Evolutionary conservation across 1,284 basidiomycete genomes (phyloP), one percentile per base, ranked within the genome.

Genomic region (Pulveroboletus sp.): DNA sequence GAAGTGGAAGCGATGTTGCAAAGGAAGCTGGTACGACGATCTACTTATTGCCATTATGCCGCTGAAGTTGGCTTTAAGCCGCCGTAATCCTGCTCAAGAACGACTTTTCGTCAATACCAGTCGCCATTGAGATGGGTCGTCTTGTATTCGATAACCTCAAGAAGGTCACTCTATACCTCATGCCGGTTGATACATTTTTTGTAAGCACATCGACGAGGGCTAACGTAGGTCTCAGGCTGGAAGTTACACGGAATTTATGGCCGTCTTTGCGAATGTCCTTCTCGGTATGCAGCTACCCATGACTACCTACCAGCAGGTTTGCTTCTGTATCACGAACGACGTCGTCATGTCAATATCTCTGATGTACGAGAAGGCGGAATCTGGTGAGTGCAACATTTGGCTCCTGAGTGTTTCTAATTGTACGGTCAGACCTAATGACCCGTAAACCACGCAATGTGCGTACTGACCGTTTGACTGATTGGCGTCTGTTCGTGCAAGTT

Each of bases 1-100:
- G 91, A 38, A 85, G 84, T 52, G 91, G 91, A 45, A 93, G 91
- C 0, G 91, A 94, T 65, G 91, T 93, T 8, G 91, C 91, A 33
- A 92, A 92, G 55, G 78, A 81, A 65, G 76, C 76, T n/a, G 75
- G 75, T 74, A 43, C 33, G 69, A 59, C 15, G 36, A 43, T 31
- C 17, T 6, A n/a, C 2, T 3, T 54, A 35, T 9, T 26, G 6
- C 6, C 17, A 5, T 35, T 7, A 3, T 25, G 3, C 46, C 35
- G 42, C 49, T 61, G 12, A 56, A 7, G 18, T 33, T 26, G 8
- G 12, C 44, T 24, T 15, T 22, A 20, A 68, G 72, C 72, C 39
- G 57, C 72, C 4, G 43, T 74, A 36, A 57, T 72, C 43, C 46
- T 72, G 18, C 61, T 77, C 57, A 71, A 71, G n/a, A 72, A 73